Percentiles rank a stretch among this genome's conserved stretches.
Evolutionary conservation across 2,329 filamentous ascomycete genomes (phyloP).

Genomic region (Tolypocladium amazonense): DNA sequence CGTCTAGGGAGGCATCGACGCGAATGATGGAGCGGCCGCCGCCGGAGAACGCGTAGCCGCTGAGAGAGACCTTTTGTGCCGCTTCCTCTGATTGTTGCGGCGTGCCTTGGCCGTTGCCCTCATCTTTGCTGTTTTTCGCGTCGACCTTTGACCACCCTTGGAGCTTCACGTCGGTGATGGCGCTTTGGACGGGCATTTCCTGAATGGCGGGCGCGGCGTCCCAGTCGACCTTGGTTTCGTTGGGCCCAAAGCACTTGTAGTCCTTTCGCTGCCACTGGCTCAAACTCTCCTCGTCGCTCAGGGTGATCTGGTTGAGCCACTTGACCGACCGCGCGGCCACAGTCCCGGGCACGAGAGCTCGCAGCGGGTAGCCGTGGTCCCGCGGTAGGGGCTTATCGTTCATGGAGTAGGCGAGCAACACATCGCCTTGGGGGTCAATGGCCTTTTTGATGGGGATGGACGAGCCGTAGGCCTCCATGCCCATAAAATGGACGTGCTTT

Average conservation of each 20-base stretch:
- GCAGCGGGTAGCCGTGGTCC: slow-evolving; percentile 56
- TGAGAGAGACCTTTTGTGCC: slow-evolving; percentile 26
- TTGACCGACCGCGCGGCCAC: slow-evolving; percentile 60
- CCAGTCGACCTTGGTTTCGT: slow-evolving; percentile 50
- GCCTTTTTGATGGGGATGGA: slow-evolving; percentile 50
- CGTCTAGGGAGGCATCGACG: slow-evolving; percentile 57
- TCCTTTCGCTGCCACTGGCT: slow-evolving; percentile 57
- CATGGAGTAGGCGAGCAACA: slow-evolving; percentile 58
- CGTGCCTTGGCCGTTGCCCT: background rate
- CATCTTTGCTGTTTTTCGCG: background rate
- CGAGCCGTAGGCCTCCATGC: slow-evolving; percentile 49
- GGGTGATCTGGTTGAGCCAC: slow-evolving; percentile 53
- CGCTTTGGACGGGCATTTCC: slow-evolving; percentile 57
- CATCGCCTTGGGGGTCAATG: slow-evolving; percentile 50
- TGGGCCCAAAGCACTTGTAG: slow-evolving; percentile 60
- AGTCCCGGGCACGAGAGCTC: slow-evolving; percentile 52
- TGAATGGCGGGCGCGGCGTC: slow-evolving; percentile 53
- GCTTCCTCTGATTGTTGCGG: background rate
- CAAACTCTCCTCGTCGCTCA: slow-evolving; percentile 55
- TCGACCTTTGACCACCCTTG: slow-evolving; percentile 20
- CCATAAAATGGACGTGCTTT: slow-evolving; percentile 47
- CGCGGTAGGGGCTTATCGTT: slow-evolving; percentile 51
- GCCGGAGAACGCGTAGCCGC: slow-evolving; percentile 59
- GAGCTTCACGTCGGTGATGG: slow-evolving; percentile 43
- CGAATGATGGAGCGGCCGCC: slow-evolving; percentile 55